Conservation (phyloP, 2,329 filamentous ascomycete species). For the Parastagonospora avenae region DNA sequence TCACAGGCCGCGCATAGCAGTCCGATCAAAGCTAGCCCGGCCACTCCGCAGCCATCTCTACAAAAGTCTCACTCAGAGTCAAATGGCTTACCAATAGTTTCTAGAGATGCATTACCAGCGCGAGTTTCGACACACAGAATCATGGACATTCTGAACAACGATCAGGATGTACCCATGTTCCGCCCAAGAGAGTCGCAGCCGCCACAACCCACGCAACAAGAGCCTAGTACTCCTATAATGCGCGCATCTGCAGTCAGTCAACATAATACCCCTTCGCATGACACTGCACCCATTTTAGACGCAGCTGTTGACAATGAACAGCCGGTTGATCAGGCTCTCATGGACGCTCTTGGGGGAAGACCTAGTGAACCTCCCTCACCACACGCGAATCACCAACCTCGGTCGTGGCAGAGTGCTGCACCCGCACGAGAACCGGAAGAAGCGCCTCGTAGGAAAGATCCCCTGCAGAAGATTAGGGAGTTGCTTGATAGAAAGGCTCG, state of each 20-base stretch:
- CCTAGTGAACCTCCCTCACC: conserved; percentile 26
- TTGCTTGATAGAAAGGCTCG: conserved; percentile 33
- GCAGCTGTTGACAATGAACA: conserved; percentile 24
- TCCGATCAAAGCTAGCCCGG: conserved; percentile 15
- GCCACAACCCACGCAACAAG: conserved; percentile 6
- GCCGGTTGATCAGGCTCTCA: conserved; percentile 28
- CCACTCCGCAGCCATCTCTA: conserved; percentile 5
- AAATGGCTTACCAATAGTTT: conserved; percentile 12
- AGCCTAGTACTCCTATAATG: conserved; percentile 24
- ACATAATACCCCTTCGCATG: conserved; percentile 25
- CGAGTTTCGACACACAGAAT: conserved; percentile 43
- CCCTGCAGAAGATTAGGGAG: conserved; percentile 32
- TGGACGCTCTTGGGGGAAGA: conserved; percentile 21
- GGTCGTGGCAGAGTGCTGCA: conserved; percentile 18
- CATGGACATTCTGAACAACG: conserved; percentile 46
- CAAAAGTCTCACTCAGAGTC: conserved; percentile 10
- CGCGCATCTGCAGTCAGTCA: conserved; percentile 13
- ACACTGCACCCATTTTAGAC: conserved; percentile 21
- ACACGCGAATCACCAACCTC: conserved; percentile 16
- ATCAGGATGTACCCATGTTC: conserved; percentile 35
- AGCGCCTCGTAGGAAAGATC: conserved; percentile 29
- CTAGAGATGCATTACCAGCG: conserved; percentile 27
- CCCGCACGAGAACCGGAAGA: conserved; percentile 28
- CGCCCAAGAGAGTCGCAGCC: conserved; percentile 24
- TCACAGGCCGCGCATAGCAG: conserved; percentile 26